Evolutionary conservation across 768 basidiomycete species (phyloP), one percentile per base, ranked within the genome.

Genomic region (Psilocybe cubensis): DNA sequence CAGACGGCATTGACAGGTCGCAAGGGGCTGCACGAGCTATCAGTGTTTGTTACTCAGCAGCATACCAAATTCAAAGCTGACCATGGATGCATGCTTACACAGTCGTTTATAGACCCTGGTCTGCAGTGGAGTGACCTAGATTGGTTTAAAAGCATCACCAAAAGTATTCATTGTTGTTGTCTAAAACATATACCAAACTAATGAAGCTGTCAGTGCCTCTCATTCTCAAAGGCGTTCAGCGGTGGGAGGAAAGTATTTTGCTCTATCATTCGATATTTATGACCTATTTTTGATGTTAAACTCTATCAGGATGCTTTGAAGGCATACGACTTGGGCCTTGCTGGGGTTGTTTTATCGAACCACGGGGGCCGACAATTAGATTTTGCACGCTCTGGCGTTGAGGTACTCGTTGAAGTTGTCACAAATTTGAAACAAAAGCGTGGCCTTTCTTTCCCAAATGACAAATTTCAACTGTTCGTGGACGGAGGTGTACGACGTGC

Each of bases 1-100:
- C 79, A 7, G 69, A 77, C 33, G 79, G 77, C 4, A 84, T 95
- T 24, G 88, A 95, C 66, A 84, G 91, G 42, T 87, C 90, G 42
- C 92, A 97, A 69, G 97, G 96, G 31, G 96, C 94, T 8, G 95
- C 97, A 4, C 79, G 95, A 57, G 97, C 96, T 9, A 98, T 98
- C 66, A 91, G 72, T 55, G 87, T 70, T 31, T 24, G 23, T 24
- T 18, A 18, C 58, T 27, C 18, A 35, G 31, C 45, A 28, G 23
- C 7, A 21, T 46, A 35, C 24, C 8, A 9, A 2, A 1, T 4
- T n/a, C n/a, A 20, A 53, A 12, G 20, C 49, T 41, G 1, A 27
- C 21, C n/a, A 38, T 42, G 59, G 0, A 52, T 6, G 25, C 9
- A 46, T 25, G 18, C 4, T 14, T 14, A 7, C 38, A 23, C 54